Percentiles rank a stretch among this genome's conserved stretches.
phyloP scores from a whole-genome alignment of 192 early-diverging fungal genomes.

The Linnemannia hyalina region DNA sequence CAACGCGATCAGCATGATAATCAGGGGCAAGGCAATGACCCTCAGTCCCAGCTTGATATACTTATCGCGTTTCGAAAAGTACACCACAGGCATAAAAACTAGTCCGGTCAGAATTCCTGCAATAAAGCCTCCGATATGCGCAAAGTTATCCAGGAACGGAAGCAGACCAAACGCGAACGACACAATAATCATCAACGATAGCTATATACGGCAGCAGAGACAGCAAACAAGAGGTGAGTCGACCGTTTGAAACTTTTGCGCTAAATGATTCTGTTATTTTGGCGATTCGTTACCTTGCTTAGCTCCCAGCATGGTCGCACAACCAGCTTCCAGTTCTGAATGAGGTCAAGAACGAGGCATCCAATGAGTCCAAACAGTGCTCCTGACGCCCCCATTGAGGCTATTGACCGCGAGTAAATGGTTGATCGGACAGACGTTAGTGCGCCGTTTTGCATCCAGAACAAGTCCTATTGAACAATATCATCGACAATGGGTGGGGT shows the following conservation, averaged over 20 bases:
- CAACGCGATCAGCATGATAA: conserved; percentile 59
- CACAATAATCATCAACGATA: conserved; percentile 71
- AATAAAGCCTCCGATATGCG: conserved; percentile 86
- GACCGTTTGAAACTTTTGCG: not conserved
- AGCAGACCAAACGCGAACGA: conserved; percentile 81
- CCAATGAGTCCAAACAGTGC: conserved; percentile 81
- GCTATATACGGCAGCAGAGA: not conserved
- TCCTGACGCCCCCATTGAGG: conserved; percentile 72
- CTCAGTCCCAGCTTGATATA: conserved; percentile 52
- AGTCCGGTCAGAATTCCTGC: conserved; percentile 74
- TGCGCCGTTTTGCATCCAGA: not conserved
- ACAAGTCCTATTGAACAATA: not conserved
- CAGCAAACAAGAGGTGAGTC: not conserved
- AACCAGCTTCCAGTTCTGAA: conserved; percentile 83
- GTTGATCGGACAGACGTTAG: not conserved
- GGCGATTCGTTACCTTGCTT: conserved; percentile 55
- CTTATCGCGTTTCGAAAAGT: conserved; percentile 63
- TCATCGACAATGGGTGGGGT: not conserved
- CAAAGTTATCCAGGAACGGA: conserved; percentile 88
- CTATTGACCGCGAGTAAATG: conserved; percentile 29
- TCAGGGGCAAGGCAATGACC: conserved; percentile 50
- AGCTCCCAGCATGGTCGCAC: conserved; percentile 76
- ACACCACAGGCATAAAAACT: conserved; percentile 78
- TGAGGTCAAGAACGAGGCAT: conserved; percentile 79
- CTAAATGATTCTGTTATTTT: not conserved